Evolutionary conservation across 371 early-diverging fungal genomes (phyloP), one percentile per base, ranked within the genome.

Genomic region (Mortierella sp.): DNA sequence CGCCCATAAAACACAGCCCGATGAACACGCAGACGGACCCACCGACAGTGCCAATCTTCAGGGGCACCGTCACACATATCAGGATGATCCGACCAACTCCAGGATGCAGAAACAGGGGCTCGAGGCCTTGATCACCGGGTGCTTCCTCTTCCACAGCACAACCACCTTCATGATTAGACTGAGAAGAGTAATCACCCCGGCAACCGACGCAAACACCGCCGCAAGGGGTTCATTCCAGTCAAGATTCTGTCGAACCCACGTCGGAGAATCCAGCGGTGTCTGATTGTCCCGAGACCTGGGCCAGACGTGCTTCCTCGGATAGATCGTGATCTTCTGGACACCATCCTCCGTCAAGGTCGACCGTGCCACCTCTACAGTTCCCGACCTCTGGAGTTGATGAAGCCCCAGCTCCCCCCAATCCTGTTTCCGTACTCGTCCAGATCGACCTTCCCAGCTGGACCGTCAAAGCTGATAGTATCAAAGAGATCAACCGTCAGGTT

Each of bases 81-180:
- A 58, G 2, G 47, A 72, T 66, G 13, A 72, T 53, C 7, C 73
- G 11, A 65, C 29, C n/a, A 72, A 41, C 13, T 72, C 73, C 16
- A 72, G 41, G 34, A 53, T 48, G 13, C 73, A 65, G 31, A 66
- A 72, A 7, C 16, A 39, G 16, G 66, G 66, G 41, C 55, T 66
- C 40, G 73, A 39, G 22, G 73, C 65, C 44, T 67, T 73, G 67
- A 73, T 73, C 26, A 73, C 63, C 4, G 67, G 73, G 10, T 43
- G 8, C 3, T 58, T 22, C 4, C 73, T 41, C 45, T 53, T 48
- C 67, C 67, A 73, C 19, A 73, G 9, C 14, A 73, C 67, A 16
- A 73, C 16, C 4, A 2, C 73, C 1, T 67, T 67, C 47, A 67
- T 26, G 45, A 73, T 22, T 39, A 67, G 0, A 11, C 55, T 55